Conservation (phyloP, 2,329 filamentous ascomycete species). For the Exophiala alcalophila region DNA sequence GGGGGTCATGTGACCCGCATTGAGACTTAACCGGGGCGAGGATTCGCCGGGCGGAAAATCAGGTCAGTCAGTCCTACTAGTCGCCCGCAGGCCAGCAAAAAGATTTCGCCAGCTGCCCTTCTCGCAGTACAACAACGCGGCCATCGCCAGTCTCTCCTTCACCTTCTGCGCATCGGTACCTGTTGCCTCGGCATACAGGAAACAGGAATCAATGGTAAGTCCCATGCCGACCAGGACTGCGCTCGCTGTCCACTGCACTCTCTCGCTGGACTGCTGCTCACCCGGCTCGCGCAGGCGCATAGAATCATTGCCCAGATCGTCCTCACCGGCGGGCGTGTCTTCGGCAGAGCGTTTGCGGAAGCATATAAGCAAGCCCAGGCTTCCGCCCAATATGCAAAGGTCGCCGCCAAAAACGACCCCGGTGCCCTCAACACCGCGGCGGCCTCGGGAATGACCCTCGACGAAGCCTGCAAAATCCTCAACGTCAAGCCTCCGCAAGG, state of each 20-base stretch:
- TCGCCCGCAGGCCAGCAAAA: constrained; percentile 10
- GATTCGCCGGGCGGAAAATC: constrained; percentile 9
- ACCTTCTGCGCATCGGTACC: constrained; percentile 2
- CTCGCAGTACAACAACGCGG: constrained; percentile 2
- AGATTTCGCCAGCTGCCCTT: constrained; percentile 19
- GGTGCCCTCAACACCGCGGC: constrained; percentile 52
- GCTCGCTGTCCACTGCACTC: not conserved
- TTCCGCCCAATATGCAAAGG: constrained; percentile 74
- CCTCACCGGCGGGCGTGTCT: constrained; percentile 82
- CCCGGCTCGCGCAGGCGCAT: constrained; percentile 66
- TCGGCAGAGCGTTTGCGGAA: constrained; percentile 88
- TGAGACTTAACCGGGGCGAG: no score
- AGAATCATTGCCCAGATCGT: constrained; percentile 92
- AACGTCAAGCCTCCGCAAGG: constrained; percentile 86
- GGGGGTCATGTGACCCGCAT: constrained; percentile 5
- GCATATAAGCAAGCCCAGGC: constrained; percentile 94
- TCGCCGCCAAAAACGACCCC: constrained; percentile 59
- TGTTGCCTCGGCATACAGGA: constrained; percentile 2
- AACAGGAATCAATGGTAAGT: constrained; percentile 18
- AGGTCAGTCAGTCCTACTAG: no score
- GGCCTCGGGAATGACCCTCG: constrained; percentile 77
- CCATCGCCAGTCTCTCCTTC: no score
- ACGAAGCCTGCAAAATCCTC: constrained; percentile 95
- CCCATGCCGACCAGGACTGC: not conserved
- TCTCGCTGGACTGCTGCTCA: constrained; percentile 7